Conservation (phyloP, 2,329 filamentous ascomycete genomes). For the Chaetomium sp. region DNA sequence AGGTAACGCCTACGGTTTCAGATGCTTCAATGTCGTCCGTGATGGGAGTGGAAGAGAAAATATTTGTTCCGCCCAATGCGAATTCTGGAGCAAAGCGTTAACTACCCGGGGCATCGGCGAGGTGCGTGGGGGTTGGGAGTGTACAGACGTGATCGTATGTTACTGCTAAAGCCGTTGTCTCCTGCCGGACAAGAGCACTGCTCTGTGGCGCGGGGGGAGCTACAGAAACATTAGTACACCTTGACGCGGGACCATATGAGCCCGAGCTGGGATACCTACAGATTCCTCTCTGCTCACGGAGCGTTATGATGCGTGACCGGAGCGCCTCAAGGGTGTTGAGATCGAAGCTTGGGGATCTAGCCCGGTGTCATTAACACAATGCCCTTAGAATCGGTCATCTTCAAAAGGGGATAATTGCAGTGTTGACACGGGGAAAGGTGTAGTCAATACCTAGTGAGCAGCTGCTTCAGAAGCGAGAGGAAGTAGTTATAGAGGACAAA, state of each 20-base stretch:
- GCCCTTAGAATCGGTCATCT: background rate
- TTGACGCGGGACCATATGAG: background rate
- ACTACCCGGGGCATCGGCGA: background rate
- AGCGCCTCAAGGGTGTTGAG: conserved; percentile 47
- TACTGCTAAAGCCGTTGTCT: conserved; percentile 24
- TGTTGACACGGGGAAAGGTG: background rate
- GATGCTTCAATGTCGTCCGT: conserved; percentile 42
- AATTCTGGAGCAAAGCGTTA: conserved; percentile 31
- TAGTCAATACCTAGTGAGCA: conserved; percentile 42
- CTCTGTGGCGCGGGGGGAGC: conserved; percentile 33
- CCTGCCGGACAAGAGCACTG: conserved; percentile 30
- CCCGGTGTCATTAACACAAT: conserved; percentile 8
- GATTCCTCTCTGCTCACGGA: conserved; percentile 49
- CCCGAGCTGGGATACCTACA: conserved; percentile 31
- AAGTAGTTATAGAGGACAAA: conserved; percentile 53
- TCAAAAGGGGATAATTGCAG: background rate
- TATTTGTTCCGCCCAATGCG: conserved; percentile 57
- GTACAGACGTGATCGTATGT: conserved; percentile 21
- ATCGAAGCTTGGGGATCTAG: conserved; percentile 48
- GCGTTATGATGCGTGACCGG: conserved; percentile 41
- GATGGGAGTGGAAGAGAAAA: conserved; percentile 49
- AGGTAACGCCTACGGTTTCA: conserved; percentile 27
- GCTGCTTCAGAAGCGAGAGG: conserved; percentile 41
- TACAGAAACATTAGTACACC: conserved; percentile 14
- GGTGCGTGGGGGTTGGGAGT: background rate